Base-by-base conservation (phyloP, 495 filamentous ascomycete species). In the Aspergillus steynii region DNA sequence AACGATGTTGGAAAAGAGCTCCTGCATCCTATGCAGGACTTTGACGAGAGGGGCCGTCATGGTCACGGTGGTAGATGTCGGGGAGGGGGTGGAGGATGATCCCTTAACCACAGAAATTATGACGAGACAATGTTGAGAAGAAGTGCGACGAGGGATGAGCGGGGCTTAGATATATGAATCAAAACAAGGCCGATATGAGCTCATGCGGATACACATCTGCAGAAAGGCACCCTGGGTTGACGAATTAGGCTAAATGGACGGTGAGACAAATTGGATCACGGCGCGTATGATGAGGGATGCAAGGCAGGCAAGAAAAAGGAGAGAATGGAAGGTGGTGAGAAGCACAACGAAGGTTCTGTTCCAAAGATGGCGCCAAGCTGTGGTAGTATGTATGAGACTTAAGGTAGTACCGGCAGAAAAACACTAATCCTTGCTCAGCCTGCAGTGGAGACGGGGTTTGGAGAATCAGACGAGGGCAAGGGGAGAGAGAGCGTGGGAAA, bases 1-100 rank as follows among this genome's bases (percentile, higher is more conserved):
- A 25, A 83, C 71, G 45, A 85, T 70, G 64, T 82, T 79, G 50
- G 81, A 75, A 71, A 85, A 85, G 53, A 85, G 71, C 64, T 83
- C 77, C 70, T 82, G 77, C 75, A 82, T 73, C 68, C 72, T 71
- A 58, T 78, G 77, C 68, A 80, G 71, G 65, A 79, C 72, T 68
- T 77, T 81, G 61, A 71, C 68, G 55, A 81, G 68, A 51, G 77
- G 70, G 32, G 72, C 71, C 29, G 76, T 61, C 78, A 80, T 80
- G 69, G 64, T 68, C 55, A 60, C 0, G 37, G 25, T 12, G 47
- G 34, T 26, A 28, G 34, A 28, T 37, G 45, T 25, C 50, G 46
- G 53, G 47, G 14, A 52, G 37, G 28, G 20, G 9, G 29, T n/a
- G 49, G 31, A 8, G 29, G 50, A 26, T 26, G 49, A 52, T 50